phyloP scores from a whole-genome alignment of 306 rosid genomes.

The Luffa acutangula region DNA sequence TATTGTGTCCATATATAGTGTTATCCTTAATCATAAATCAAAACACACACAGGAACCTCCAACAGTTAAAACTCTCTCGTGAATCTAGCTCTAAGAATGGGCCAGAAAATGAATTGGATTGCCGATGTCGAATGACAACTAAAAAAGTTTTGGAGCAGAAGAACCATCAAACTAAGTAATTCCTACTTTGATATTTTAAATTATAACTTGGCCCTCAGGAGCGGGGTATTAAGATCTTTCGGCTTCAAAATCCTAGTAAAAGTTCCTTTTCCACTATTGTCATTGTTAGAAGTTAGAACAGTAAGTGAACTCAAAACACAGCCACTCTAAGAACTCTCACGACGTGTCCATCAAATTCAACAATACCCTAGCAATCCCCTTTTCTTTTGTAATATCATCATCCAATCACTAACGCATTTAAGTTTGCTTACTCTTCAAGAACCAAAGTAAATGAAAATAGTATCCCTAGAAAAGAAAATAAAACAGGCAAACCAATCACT shows the following conservation, averaged over 20 bases:
- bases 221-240: not conserved
- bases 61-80: not conserved
- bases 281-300: slow-evolving; percentile 1
- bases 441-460: not conserved
- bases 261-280: not conserved
- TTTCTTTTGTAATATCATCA: not conserved
- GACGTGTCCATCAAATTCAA: not conserved
- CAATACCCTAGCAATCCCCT: not conserved
- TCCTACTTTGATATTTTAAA: not conserved
- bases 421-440: not conserved
- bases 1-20: not conserved
- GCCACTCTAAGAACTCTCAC: not conserved
- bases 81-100: not conserved
- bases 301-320: not conserved
- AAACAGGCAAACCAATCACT: not conserved
- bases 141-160: not conserved
- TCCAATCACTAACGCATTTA: not conserved
- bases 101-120: not conserved
- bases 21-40: not conserved
- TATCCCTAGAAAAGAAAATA: not conserved
- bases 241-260: not conserved
- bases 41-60: not conserved
- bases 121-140: not conserved
- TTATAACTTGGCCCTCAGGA: not conserved
- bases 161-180: not conserved